Evolutionary conservation across 306 rosid species (phyloP).

Genomic region (Inga laurina): DNA sequence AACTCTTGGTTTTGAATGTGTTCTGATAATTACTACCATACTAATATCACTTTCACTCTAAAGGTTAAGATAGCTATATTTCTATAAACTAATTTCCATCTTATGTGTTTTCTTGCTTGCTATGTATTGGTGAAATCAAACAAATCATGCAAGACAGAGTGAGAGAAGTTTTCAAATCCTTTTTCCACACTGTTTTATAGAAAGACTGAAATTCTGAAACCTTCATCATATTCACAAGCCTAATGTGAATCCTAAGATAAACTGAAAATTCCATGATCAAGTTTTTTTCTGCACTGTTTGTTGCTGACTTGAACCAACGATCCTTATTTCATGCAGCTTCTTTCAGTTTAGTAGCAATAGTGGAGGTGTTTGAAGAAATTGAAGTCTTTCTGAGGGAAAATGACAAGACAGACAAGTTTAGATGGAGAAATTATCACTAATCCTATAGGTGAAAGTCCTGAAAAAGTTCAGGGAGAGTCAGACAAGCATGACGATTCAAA

Average conservation of each 20-base stretch:
- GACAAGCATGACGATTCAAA: constrained; percentile 38
- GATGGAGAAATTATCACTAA: constrained; percentile 25
- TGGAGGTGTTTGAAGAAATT: constrained; percentile 17
- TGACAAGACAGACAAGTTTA: constrained; percentile 41
- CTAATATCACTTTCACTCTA: neutral
- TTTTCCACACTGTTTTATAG: neutral
- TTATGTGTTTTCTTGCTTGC: neutral
- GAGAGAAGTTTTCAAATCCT: neutral
- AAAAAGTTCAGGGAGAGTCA: neutral
- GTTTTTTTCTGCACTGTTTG: neutral
- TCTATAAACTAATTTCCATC: neutral
- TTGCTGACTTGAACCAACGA: constrained; percentile 14
- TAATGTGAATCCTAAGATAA: neutral
- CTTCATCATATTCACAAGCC: neutral
- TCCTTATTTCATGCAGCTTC: constrained; percentile 34
- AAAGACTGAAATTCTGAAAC: neutral
- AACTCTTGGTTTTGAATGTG: neutral
- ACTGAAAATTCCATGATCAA: neutral
- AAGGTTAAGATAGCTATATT: neutral
- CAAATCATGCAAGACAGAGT: neutral
- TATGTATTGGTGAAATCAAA: neutral
- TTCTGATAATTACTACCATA: neutral
- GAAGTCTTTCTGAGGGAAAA: constrained; percentile 27
- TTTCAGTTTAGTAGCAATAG: constrained; percentile 5
- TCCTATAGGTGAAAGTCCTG: constrained; percentile 9